Evolutionary conservation across 805 yeast species (phyloP).

Genomic region (Maudiozyma saulgeensis): DNA sequence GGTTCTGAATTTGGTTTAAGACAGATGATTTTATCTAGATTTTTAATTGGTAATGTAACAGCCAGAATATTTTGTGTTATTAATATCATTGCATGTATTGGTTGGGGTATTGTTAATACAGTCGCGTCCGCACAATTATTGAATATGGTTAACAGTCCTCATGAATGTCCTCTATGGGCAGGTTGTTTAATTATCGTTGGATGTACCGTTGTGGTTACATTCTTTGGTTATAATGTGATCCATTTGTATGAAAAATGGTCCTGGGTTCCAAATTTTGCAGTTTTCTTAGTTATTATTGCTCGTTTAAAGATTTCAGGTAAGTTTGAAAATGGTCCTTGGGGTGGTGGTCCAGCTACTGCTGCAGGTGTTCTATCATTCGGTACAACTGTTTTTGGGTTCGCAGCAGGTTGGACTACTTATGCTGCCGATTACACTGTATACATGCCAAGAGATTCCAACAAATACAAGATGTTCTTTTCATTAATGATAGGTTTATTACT

Average conservation of each 20-base stretch:
- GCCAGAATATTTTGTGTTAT: constrained; percentile 69
- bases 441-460: constrained; percentile 58
- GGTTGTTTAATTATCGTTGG: constrained; percentile 67
- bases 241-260: constrained; percentile 77
- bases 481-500: constrained; percentile 51
- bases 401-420: constrained; percentile 92
- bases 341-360: constrained; percentile 56
- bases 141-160: constrained; percentile 54
- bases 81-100: constrained; percentile 77
- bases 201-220: constrained; percentile 60
- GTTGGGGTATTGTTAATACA: constrained; percentile 92
- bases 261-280: constrained; percentile 73
- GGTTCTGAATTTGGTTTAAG: constrained; percentile 82
- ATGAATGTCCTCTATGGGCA: constrained; percentile 75
- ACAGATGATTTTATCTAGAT: constrained; percentile 76
- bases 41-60: constrained; percentile 62
- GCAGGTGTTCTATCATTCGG: constrained; percentile 75
- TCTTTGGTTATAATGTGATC: constrained; percentile 77
- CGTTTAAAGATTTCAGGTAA: constrained; percentile 59
- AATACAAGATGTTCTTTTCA: constrained; percentile 49
- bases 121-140: constrained; percentile 81
- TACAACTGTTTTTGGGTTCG: constrained; percentile 75
- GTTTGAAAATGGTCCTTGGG: constrained; percentile 44
- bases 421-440: constrained; percentile 89
- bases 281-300: constrained; percentile 69